A percentile compares a stretch with the other conserved stretches of the same genome.
Conservation (phyloP, 2,329 filamentous ascomycete genomes). For the Colletotrichum paranaense region DNA sequence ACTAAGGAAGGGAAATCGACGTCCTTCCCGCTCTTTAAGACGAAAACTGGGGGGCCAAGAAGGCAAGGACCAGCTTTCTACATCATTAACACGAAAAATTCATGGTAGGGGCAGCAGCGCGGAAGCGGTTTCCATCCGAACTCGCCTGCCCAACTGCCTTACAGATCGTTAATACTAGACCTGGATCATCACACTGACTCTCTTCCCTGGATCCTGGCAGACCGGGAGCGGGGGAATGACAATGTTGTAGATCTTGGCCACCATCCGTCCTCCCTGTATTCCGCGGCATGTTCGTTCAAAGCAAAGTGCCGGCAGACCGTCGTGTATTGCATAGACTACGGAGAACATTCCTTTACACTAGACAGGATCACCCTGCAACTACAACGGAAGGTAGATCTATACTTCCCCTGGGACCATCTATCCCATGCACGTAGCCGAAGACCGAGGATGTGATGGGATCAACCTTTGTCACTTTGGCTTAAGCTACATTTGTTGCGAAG, state of each 20-base stretch:
- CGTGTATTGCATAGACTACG: no score
- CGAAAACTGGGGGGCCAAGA: background rate
- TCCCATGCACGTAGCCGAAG: background rate
- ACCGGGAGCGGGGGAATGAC: constrained; percentile 22
- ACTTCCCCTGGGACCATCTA: background rate
- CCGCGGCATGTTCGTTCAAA: background rate
- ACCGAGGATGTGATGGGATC: background rate
- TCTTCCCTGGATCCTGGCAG: background rate
- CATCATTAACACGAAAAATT: background rate
- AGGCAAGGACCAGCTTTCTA: background rate
- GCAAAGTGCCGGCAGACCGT: constrained; percentile 10
- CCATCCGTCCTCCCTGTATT: constrained; percentile 3
- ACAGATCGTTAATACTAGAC: background rate
- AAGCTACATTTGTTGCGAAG: background rate
- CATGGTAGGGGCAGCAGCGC: background rate
- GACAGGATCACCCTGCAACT: background rate
- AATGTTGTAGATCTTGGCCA: constrained; percentile 19
- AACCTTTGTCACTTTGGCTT: no score
- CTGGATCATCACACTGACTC: background rate
- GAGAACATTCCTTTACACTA: no score
- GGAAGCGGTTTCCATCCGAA: background rate
- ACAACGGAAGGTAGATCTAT: background rate
- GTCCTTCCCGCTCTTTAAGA: background rate
- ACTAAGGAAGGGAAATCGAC: background rate
- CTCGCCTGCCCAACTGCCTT: background rate